Conservation (phyloP, 2,329 filamentous ascomycete genomes). For the Nemania sp. region DNA sequence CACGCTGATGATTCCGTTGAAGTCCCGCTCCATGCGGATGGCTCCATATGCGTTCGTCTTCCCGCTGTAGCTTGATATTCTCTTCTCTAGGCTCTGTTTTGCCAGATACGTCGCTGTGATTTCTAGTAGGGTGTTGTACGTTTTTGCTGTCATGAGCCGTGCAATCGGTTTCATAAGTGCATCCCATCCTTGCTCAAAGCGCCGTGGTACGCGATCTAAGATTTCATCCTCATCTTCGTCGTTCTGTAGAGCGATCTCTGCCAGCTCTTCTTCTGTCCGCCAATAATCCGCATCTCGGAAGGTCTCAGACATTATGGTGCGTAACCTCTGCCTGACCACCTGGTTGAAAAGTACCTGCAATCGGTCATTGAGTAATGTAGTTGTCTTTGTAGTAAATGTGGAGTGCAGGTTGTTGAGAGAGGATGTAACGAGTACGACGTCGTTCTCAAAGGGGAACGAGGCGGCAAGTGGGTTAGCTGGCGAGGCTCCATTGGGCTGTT, state of each 20-base stretch:
- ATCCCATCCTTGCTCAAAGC: constrained; percentile 87
- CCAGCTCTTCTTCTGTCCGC: constrained; percentile 64
- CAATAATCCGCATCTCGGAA: constrained; percentile 93
- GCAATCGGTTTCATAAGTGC: constrained; percentile 82
- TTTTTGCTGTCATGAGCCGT: constrained; percentile 78
- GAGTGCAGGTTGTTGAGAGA: constrained; percentile 71
- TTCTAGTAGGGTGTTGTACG: constrained; percentile 76
- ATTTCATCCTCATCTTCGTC: constrained; percentile 58
- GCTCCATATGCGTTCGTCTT: constrained; percentile 77
- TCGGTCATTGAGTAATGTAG: constrained; percentile 81
- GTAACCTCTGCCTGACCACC: constrained; percentile 82
- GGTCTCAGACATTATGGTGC: constrained; percentile 82
- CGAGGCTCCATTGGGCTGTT: constrained; percentile 42
- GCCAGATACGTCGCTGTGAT: constrained; percentile 76
- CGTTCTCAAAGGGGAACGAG: constrained; percentile 80
- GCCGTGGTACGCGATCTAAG: constrained; percentile 72
- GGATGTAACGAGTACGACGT: constrained; percentile 70
- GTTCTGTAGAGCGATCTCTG: constrained; percentile 58
- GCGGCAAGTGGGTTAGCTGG: constrained; percentile 57
- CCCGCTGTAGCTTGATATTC: constrained; percentile 79
- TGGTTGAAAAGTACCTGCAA: constrained; percentile 85
- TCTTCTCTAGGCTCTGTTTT: constrained; percentile 76
- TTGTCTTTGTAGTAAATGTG: constrained; percentile 76
- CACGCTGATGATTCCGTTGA: constrained; percentile 67
- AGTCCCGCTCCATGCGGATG: constrained; percentile 72